Evolutionary conservation across 345 rosid genomes (phyloP).

Genomic region (Euphorbia lathyris): DNA sequence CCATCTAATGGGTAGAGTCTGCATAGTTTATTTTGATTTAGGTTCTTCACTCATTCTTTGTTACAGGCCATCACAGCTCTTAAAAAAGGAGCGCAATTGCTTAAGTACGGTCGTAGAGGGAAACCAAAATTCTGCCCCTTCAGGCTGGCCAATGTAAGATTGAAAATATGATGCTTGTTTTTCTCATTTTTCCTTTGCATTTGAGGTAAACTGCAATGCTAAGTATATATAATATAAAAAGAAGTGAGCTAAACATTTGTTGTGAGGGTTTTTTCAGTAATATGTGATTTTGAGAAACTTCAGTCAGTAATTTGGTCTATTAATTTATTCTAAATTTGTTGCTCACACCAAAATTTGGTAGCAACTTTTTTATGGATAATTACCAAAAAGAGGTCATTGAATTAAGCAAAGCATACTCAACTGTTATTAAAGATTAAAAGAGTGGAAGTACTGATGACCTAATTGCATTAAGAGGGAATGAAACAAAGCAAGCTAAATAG

Average conservation of each 20-base stretch:
- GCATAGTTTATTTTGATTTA: neutral
- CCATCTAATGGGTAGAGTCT: neutral
- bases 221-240: neutral
- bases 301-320: neutral
- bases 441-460: neutral
- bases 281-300: neutral
- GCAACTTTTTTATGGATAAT: neutral
- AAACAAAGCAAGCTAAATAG: neutral
- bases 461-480: neutral
- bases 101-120: constrained; percentile 30
- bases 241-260: neutral
- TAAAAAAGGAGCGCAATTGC: constrained; percentile 23
- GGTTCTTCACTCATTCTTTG: neutral
- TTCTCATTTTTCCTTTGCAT: neutral
- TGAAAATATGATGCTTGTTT: neutral
- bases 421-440: too few species aligned
- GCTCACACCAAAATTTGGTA: neutral
- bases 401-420: too few species aligned
- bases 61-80: constrained; percentile 25
- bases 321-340: neutral
- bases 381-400: too few species aligned
- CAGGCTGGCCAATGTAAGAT: constrained; percentile 25
- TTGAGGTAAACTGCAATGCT: neutral
- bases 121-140: constrained; percentile 29
- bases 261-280: neutral